Base-by-base conservation (phyloP, 1,284 basidiomycete species). In the Austroboletus novae-zelandiae region DNA sequence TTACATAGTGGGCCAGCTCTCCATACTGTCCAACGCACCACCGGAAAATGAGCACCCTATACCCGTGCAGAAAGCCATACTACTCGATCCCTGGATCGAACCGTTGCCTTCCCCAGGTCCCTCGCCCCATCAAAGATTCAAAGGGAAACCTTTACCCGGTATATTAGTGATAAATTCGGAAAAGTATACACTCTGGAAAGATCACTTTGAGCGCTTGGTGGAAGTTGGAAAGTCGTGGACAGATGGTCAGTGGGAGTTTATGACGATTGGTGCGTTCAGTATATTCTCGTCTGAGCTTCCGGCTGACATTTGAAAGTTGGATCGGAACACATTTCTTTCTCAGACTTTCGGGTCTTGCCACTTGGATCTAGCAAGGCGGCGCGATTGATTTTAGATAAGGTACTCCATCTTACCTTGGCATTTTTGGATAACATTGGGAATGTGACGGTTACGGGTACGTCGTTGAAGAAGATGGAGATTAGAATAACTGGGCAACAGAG, bases 51-150 rank as follows among this genome's bases (percentile, higher is more conserved):
- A 76, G 53, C 42, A 60, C 8, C 61, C 64, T 1, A 72, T 90
- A 44, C 81, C 82, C 0, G 65, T 84, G 37, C 70, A 72, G 9
- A 77, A 79, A 47, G 78, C 75, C 4, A 61, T 91, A 14, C 71
- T 83, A 18, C 74, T 89, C 9, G 89, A 91, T 65, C 89, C 89
- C 34, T 91, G 89, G 89, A 66, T 90, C 15, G 87, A 91, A 50
- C 86, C 89, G 15, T 61, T 89, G 17, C 76, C 83, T 2, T 66
- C 73, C 17, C 83, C 83, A 23, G 79, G 79, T 2, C 81, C 80
- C 6, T 50, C 57, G 9, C 68, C 67, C 7, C 49, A 54, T 35
- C 45, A 23, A 17, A 51, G 34, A 37, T 48, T 56, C 15, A 50
- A 62, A 32, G 44, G 49, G 18, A 51, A 50, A 15, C 9, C 14